Base-by-base conservation (phyloP, 257 asterid genomes). In the Nicotiana tabacum region DNA sequence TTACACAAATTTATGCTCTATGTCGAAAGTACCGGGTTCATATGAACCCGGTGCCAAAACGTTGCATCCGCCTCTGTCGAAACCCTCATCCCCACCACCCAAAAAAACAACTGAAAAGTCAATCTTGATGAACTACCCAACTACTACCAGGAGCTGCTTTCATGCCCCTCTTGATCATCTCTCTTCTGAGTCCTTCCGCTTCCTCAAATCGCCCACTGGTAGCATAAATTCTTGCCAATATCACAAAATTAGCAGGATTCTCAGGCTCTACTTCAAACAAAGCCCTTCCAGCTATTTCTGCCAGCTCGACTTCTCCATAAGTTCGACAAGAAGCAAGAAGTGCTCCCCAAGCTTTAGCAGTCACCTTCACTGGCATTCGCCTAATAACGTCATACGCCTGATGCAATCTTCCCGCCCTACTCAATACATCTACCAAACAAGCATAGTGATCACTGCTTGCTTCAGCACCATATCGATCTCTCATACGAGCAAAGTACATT, bases 281-380 rank as follows among this genome's bases (percentile, higher is more conserved):
- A 29, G 88, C 90, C 78, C 76, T 66, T 32, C 88, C 92, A n/a
- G 92, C 89, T 58, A 88, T 80, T 77, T 90, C 88, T 57, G 90
- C 92, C 6, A 90, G 84, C 66, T 88, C 85, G n/a, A 90, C 86
- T 76, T 90, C 90, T 76, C 90, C 91, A 84, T 88, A 85, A 12
- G 85, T 90, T 74, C 91, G 84, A 74, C 90, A 90, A 69, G 92
- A 91, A 29, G 87, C 91, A 72, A 90, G 88, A 53, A 90, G 85
- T 32, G 91, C 91, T 35, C 91, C 92, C 92, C 92, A 90, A 70
- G 91, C 90, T 87, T 88, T 90, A 2, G 88, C 90, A 78, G 90
- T 90, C 62, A 81, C 91, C 29, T 87, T 84, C 30, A 85, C 86
- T 0, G 90, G 89, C 91, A 90, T 88, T 81, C 64, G 48, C 67